A percentile compares a stretch with the other conserved stretches of the same genome.
phyloP scores from a whole-genome alignment of 2,329 filamentous ascomycete genomes.

The Neopestalotiopsis rosae region DNA sequence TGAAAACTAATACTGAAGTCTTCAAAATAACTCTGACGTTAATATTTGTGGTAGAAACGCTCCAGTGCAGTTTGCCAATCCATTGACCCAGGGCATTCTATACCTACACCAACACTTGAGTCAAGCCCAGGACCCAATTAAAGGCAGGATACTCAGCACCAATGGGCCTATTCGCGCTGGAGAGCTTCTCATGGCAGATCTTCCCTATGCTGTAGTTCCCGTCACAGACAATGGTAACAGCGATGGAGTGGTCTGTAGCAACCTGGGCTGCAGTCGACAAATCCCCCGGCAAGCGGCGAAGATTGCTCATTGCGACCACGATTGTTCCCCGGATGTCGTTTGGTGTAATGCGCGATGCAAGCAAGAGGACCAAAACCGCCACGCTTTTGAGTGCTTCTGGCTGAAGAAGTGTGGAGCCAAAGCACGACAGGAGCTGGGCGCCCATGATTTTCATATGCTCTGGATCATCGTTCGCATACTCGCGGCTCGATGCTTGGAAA shows the following conservation, averaged over 20 bases:
- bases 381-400: not conserved
- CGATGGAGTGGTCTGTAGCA: not conserved
- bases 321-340: not conserved
- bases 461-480: not conserved
- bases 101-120: not conserved
- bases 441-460: not conserved
- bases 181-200: not conserved
- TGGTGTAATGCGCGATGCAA: not conserved
- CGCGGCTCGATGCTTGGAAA: not conserved
- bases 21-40: accelerated
- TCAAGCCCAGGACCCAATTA: not conserved
- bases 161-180: not conserved
- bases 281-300: not conserved
- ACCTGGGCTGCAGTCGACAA: not conserved
- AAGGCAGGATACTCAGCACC: not conserved
- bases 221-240: not conserved
- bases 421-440: not conserved
- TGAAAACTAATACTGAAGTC: not conserved
- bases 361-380: not conserved
- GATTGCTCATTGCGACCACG: not conserved
- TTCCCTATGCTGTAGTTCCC: not conserved
- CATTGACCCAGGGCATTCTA: not conserved
- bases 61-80: not conserved
- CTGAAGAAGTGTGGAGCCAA: not conserved
- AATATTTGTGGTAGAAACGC: not conserved